Evolutionary conservation across 2,329 filamentous ascomycete species (phyloP).

Genomic region (Stagonosporopsis vannaccii): DNA sequence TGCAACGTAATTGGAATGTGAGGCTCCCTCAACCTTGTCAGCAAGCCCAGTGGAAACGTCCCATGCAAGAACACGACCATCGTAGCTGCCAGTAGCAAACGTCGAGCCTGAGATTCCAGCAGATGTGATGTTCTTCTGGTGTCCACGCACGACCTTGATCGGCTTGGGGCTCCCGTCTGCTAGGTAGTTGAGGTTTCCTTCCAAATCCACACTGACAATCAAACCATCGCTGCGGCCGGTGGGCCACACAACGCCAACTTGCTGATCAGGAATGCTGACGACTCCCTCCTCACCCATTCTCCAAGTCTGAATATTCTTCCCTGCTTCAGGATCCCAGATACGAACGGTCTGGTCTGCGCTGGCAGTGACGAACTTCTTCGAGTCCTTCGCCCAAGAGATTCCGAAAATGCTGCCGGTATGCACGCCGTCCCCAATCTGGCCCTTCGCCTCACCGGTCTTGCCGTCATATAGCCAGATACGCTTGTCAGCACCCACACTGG

Average conservation of each 20-base stretch:
- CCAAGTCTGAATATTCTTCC: slow-evolving; percentile 82
- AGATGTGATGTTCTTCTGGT: slow-evolving; percentile 90
- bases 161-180: slow-evolving; percentile 74
- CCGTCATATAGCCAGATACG: slow-evolving; percentile 95
- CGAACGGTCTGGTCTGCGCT: slow-evolving; percentile 95
- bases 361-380: slow-evolving; percentile 84
- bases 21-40: slow-evolving; percentile 76
- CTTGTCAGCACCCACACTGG: slow-evolving; percentile 91
- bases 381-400: slow-evolving; percentile 88
- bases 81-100: slow-evolving; percentile 89
- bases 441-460: slow-evolving; percentile 86
- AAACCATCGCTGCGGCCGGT: slow-evolving; percentile 81
- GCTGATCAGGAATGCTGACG: slow-evolving; percentile 80
- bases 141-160: slow-evolving; percentile 77
- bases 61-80: slow-evolving; percentile 87
- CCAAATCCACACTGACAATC: slow-evolving; percentile 87
- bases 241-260: slow-evolving; percentile 93
- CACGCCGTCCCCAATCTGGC: slow-evolving; percentile 78
- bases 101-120: slow-evolving; percentile 69
- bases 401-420: slow-evolving; percentile 94
- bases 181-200: slow-evolving; percentile 90
- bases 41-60: slow-evolving; percentile 74
- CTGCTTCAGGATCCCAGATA: slow-evolving; percentile 88
- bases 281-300: slow-evolving; percentile 77
- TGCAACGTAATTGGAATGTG: slow-evolving; percentile 85